These are phyloP conservation scores for Solanum hybrid DNA, from an alignment of 305 asterid genomes.

Conservation along the genomic window DNA sequence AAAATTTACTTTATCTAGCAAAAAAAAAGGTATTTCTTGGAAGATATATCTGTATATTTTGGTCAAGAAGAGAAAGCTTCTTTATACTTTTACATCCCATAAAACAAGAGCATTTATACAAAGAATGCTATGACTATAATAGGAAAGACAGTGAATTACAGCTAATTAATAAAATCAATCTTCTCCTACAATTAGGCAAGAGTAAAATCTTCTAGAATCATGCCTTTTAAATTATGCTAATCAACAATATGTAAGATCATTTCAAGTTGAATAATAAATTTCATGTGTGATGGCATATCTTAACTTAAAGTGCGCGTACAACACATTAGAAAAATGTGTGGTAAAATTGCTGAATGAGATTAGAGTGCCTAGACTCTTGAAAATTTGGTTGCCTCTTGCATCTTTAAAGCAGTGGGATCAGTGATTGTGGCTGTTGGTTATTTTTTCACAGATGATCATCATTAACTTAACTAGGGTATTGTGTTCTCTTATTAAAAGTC, in stretches of 20 bases:
- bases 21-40: neutral
- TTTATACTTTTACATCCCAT: neutral
- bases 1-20: neutral
- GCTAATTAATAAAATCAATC: neutral
- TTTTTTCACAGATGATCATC: neutral
- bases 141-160: neutral
- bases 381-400: neutral
- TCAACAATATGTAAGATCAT: neutral
- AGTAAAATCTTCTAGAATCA: neutral
- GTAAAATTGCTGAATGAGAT: neutral
- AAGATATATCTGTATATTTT: neutral
- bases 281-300: neutral
- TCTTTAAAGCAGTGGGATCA: neutral
- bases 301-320: neutral
- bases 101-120: neutral
- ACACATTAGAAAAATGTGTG: neutral
- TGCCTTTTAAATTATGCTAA: neutral
- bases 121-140: neutral
- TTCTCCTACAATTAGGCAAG: neutral
- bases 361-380: neutral
- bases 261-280: neutral
- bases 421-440: neutral
- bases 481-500: neutral
- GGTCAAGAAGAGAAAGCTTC: neutral
- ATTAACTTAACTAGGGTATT: neutral